A percentile compares a stretch with the other conserved stretches of the same genome.
These are phyloP conservation scores for Trametes pubescens DNA, from an alignment of 1,284 basidiomycete species.

Conservation along the genomic window DNA sequence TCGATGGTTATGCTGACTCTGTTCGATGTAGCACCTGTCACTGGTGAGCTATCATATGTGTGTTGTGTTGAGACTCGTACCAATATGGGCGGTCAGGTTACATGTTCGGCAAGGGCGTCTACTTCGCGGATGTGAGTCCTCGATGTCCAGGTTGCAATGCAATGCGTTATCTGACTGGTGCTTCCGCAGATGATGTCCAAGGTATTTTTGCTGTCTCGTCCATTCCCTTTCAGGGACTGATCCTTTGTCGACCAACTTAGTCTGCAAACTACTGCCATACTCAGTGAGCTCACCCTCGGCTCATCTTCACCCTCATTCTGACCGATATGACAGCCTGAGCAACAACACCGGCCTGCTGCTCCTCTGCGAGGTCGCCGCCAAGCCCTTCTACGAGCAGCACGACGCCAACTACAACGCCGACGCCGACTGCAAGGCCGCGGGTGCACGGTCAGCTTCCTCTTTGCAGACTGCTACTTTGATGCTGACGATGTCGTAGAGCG, in stretches of 20 bases:
- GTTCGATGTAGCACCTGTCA: conserved; percentile 53
- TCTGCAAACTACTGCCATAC: conserved; percentile 68
- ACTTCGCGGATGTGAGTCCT: conserved; percentile 69
- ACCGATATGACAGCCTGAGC: conserved; percentile 51
- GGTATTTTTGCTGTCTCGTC: conserved; percentile 38
- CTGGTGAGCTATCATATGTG: conserved; percentile 41
- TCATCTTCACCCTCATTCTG: neutral
- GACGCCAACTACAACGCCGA: conserved; percentile 61
- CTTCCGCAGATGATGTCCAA: conserved; percentile 68
- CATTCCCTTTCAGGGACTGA: neutral
- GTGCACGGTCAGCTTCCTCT: conserved; percentile 39
- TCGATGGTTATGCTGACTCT: conserved; percentile 5
- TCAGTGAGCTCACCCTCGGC: conserved; percentile 46
- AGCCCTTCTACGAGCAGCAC: conserved; percentile 60
- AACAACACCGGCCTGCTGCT: conserved; percentile 60
- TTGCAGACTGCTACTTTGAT: neutral
- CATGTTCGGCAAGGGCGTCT: conserved; percentile 78
- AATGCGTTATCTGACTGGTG: conserved; percentile 10
- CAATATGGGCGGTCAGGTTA: conserved; percentile 46
- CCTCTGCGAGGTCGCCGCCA: conserved; percentile 66
- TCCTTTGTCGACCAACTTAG: conserved; percentile 37
- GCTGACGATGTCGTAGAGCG: conserved; percentile 43
- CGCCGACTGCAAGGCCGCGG: conserved; percentile 52
- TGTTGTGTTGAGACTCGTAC: neutral
- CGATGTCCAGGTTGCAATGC: neutral